These are phyloP conservation scores for Globisporangium megalacanthum DNA, from an alignment of 352 stramenopile genomes.

Conservation along the genomic window DNA sequence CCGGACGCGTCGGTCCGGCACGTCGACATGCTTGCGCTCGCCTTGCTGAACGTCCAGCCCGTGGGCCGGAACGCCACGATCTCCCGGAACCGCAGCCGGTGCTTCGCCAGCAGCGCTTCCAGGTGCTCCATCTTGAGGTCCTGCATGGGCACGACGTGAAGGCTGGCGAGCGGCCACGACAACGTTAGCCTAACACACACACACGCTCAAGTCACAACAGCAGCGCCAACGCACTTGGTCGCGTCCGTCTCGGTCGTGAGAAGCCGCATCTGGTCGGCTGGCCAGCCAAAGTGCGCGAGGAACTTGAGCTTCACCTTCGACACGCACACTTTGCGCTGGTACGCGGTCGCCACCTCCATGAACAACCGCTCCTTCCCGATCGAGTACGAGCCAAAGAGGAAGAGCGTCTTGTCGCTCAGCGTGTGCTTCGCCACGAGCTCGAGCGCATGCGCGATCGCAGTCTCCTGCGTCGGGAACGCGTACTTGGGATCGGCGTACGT, in stretches of 20 bases:
- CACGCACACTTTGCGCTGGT: conserved; percentile 70
- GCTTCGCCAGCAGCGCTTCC: conserved; percentile 47
- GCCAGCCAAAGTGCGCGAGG: conserved; percentile 85
- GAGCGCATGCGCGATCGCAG: conserved; percentile 53
- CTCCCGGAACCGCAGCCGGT: conserved; percentile 61
- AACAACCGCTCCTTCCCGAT: conserved; percentile 98
- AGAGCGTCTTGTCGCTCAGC: conserved; percentile 75
- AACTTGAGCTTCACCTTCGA: conserved; percentile 79
- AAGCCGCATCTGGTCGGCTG: conserved; percentile 65
- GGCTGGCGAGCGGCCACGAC: conserved; percentile 17
- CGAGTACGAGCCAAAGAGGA: conserved; percentile 95
- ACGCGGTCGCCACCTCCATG: conserved; percentile 87
- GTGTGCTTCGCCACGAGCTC: conserved; percentile 53
- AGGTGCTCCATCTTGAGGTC: conserved; percentile 92
- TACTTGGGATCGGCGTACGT: conserved; percentile 96
- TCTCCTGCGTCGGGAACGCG: conserved; percentile 88
- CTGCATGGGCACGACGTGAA: conserved; percentile 93
- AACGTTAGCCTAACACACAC: not conserved
- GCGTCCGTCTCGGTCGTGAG: conserved; percentile 80
- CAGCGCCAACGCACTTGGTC: conserved; percentile 46
- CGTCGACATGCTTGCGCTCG: conserved; percentile 49
- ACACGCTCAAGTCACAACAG: not conserved
- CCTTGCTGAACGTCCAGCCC: conserved; percentile 84
- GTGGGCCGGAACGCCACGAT: conserved; percentile 95
- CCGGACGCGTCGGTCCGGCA: conserved; percentile 76